Percentiles rank a stretch among this genome's conserved stretches.
phyloP scores from a whole-genome alignment of 345 rosid species.

The Heritiera littoralis region DNA sequence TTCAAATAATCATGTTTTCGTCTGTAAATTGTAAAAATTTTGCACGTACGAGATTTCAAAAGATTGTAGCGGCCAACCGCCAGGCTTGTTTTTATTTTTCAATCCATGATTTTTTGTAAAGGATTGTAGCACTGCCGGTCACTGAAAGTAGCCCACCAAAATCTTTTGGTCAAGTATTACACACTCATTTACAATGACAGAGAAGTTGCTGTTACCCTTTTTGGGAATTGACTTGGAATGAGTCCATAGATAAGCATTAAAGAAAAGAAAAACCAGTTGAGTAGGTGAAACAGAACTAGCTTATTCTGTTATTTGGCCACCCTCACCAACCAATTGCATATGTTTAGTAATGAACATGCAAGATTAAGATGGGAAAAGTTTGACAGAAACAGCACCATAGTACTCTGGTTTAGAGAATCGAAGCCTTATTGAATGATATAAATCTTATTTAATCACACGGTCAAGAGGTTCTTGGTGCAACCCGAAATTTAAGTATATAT shows the following conservation, averaged over 20 bases:
- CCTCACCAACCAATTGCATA: neutral
- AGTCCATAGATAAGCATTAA: neutral
- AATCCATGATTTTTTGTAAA: too few species aligned
- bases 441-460: too few species aligned
- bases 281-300: neutral
- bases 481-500: too few species aligned
- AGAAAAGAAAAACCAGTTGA: neutral
- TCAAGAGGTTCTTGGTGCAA: too few species aligned
- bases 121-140: constrained; percentile 3
- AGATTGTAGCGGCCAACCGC: neutral
- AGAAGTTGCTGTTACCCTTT: too few species aligned
- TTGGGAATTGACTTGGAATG: constrained; percentile 8
- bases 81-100: neutral
- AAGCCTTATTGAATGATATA: too few species aligned
- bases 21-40: too few species aligned
- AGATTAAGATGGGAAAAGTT: neutral
- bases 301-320: neutral
- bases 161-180: neutral
- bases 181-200: neutral
- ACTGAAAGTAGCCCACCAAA: constrained; percentile 7
- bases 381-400: neutral
- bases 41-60: too few species aligned
- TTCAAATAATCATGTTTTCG: too few species aligned
- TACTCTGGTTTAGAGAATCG: too few species aligned
- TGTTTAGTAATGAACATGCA: neutral